Evolutionary conservation across 2,329 filamentous ascomycete genomes (phyloP), one percentile per base, ranked within the genome.

Genomic region (Nothophoma quercina): DNA sequence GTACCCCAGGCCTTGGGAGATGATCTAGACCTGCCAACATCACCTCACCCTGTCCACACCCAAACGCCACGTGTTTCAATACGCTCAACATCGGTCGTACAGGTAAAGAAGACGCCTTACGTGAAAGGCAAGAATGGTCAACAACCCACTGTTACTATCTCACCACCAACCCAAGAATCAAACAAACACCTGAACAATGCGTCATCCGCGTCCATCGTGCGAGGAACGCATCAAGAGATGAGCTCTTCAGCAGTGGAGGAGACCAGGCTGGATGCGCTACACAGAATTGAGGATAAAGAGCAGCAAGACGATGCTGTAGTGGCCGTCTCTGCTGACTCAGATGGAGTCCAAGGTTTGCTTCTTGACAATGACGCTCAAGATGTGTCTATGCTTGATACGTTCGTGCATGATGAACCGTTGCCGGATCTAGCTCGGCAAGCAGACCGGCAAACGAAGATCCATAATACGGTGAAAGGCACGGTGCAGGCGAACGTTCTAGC

Each of bases 21-120:
- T 19, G 64, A 67, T 19, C 21, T 48, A 25, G 26, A 41, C n/a
- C 34, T 49, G 21, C 34, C 25, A 13, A 26, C 29, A 7, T 5
- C 13, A 7, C 7, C 25, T n/a, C 25, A 32, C 25, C 19, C 8
- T 18, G 21, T 30, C 2, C 35, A 18, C n/a, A 10, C 21, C 2
- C 34, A 15, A 1, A 34, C 13, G n/a, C 18, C 26, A 15, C 21
- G 16, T n/a, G 15, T 26, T 26, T 26, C 33, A 3, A 7, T 47
- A 5, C 48, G 22, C 0, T 33, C 46, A 18, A 49, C 43, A 4
- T 45, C 62, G 6, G 38, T 62, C 16, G 57, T 73, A 1, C 68
- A 67, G 16, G 69, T 73, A 0, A 63, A 66, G 28, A 68, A 72
- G 36, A 74, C 71, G 1, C 69, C 68, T 2, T 56, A 65, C 34